Conservation (phyloP, 257 asterid genomes). For the Apocynum venetum region DNA sequence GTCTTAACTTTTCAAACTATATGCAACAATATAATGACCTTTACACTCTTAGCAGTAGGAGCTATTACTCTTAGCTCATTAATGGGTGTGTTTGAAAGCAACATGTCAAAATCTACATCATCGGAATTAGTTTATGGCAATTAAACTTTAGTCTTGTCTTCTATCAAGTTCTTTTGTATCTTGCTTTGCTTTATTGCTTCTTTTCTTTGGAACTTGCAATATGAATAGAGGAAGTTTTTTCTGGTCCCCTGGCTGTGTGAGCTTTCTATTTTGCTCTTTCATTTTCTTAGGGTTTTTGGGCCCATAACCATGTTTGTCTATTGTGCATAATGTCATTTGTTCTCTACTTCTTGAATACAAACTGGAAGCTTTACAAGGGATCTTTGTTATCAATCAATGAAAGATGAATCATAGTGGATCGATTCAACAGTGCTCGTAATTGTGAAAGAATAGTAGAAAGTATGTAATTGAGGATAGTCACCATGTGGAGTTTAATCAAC, state of each 20-base stretch:
- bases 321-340: conserved; percentile 46
- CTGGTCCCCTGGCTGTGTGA: conserved; percentile 76
- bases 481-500: background rate
- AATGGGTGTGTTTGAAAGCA: conserved; percentile 74
- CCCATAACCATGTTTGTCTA: conserved; percentile 71
- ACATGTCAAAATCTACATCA: conserved; percentile 42
- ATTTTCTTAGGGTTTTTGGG: conserved; percentile 75
- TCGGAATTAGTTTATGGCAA: conserved; percentile 39
- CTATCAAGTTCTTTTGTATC: conserved; percentile 60
- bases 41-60: conserved; percentile 75
- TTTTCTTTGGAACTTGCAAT: conserved; percentile 65
- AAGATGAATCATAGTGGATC: conserved; percentile 33
- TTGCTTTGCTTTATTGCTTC: conserved; percentile 74
- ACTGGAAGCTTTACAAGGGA: conserved; percentile 55
- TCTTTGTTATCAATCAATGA: conserved; percentile 38
- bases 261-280: conserved; percentile 73
- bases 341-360: conserved; percentile 69
- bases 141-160: conserved; percentile 37
- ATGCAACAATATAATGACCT: conserved; percentile 93
- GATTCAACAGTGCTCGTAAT: conserved; percentile 19
- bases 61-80: conserved; percentile 88
- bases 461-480: background rate
- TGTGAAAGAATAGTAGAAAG: background rate
- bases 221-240: conserved; percentile 66
- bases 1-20: conserved; percentile 76